Base-by-base conservation (phyloP, 2,329 filamentous ascomycete species). In the Aspergillus viridinutans region DNA sequence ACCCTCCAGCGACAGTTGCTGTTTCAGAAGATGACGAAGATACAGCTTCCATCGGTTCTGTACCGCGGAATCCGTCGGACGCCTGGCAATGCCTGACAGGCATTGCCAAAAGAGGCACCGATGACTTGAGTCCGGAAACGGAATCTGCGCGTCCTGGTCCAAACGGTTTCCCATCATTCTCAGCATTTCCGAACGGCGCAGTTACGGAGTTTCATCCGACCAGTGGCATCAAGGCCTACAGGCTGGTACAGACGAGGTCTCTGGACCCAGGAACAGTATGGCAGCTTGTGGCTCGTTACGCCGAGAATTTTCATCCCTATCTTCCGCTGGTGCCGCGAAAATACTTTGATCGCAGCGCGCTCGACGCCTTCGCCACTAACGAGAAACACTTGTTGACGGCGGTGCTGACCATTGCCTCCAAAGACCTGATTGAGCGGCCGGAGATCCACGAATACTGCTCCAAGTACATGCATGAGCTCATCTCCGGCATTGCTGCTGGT, bases 311-410 rank as follows among this genome's bases (percentile, higher is more conserved):
- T 62, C 87, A 90, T 64, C 84, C 85, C 0, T 90, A 86, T 73
- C 88, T 89, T 55, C 87, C 88, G 0, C 75, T 90, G 26, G 86
- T 87, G 0, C 84, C 86, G 9, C 77, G 79, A 40, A 80, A 81
- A 60, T 83, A 85, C 47, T 83, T 87, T 61, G 78, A 84, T 59
- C 76, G 80, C 42, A 69, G 74, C 14, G 74, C 81, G 55, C 71
- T 89, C 9, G 75, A 82, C 26, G 74, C 80, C 20, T 83, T 85
- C 59, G 83, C 85, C 4, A 76, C 79, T 2, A 81, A 82, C 28
- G 87, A 90, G 65, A 85, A 82, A 29, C 84, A 90, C 65, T 76
- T 90, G 0, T 78, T 90, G 17, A 90, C 87, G 0, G 87, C 87
- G 0, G 84, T 90, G 2, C 75, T 90, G 3, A 86, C 87, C 1